Evolutionary conservation across 225 moss, liverwort and hornwort species (phyloP).

Genomic region (Antitrichia curtipendula): DNA sequence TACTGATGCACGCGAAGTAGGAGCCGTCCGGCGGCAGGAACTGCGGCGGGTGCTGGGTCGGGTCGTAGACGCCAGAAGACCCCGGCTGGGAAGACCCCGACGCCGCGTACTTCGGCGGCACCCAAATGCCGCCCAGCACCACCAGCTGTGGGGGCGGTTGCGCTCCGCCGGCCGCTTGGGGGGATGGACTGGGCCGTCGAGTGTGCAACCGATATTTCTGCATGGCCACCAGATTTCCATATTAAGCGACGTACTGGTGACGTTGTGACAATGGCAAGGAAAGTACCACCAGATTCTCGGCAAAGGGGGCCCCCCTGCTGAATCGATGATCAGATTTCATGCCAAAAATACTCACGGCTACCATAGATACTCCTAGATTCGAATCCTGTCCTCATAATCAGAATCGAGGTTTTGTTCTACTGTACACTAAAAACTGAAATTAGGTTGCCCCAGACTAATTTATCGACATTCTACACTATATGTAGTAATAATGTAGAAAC

Average conservation of each 20-base stretch:
- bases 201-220: slow-evolving; percentile 92
- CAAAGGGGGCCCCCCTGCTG: slow-evolving; percentile 26
- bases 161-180: slow-evolving; percentile 18
- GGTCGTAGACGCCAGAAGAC: slow-evolving; percentile 28
- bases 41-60: slow-evolving; percentile 10
- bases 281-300: not conserved
- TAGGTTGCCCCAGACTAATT: too few relatives aligned
- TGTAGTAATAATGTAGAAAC: too few relatives aligned
- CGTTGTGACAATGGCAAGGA: not conserved
- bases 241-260: not conserved
- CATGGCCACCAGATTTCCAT: not conserved
- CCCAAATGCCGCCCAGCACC: slow-evolving; percentile 82
- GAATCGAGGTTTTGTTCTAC: too few relatives aligned
- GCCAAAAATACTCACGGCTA: not conserved
- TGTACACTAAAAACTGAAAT: not conserved
- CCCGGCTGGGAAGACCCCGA: slow-evolving; percentile 13
- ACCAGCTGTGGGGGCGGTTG: slow-evolving; percentile 54
- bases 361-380: not conserved
- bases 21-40: slow-evolving; percentile 49
- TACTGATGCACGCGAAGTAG: slow-evolving; percentile 50
- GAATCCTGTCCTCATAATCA: not conserved
- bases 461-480: too few relatives aligned
- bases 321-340: not conserved
- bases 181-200: slow-evolving; percentile 61
- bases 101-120: slow-evolving; percentile 57